Base-by-base conservation (phyloP, 768 basidiomycete genomes). In the Podaxis sp. region DNA sequence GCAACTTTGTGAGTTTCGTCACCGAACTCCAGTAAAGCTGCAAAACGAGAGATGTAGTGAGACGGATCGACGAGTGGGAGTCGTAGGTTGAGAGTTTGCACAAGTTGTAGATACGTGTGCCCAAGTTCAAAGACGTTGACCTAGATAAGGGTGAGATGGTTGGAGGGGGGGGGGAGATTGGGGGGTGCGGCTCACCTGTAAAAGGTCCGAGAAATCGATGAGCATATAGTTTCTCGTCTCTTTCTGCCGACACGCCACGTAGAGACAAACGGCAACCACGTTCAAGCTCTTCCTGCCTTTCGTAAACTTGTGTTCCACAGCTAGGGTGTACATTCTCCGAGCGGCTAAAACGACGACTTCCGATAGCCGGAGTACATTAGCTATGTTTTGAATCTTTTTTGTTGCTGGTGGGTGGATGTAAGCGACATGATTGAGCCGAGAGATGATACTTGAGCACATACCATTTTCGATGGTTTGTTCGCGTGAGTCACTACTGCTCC, bases 71-170 rank as follows among this genome's bases (percentile, higher is more conserved):
- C 89, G 42, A 94, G 83, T 0, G 94, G 94, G 5, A 95, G 82
- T 35, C 86, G 86, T 42, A 96, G 83, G 64, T 91, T 88, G 55
- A 98, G 84, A 1, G 87, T 89, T 72, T 88, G 93, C 11, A 96
- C 88, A 32, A 98, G 88, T 69, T 97, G 93, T 37, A 98, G 87
- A 70, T 98, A 99, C 0, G 93, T 95, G 57, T 94, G 90, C 0
- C 97, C 97, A 18, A 99, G 89, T 68, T 95, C 93, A 67, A 96
- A 98, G 11, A 99, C 97, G 69, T 98, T 98, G 62, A 98, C 92
- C 94, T 96, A 66, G 44, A 23, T 28, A 11, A 36, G 9, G 2
- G 16, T 48, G 28, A 21, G 60, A 38, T 21, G 35, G 18, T 16
- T 5, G 21, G 21, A 1, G 21, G 21, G 21, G 16, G 44, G 57